Evolutionary conservation across 176 grass and related monocot species (phyloP), one percentile per base, ranked within the genome.

Genomic region (Oryza glaberrima): DNA sequence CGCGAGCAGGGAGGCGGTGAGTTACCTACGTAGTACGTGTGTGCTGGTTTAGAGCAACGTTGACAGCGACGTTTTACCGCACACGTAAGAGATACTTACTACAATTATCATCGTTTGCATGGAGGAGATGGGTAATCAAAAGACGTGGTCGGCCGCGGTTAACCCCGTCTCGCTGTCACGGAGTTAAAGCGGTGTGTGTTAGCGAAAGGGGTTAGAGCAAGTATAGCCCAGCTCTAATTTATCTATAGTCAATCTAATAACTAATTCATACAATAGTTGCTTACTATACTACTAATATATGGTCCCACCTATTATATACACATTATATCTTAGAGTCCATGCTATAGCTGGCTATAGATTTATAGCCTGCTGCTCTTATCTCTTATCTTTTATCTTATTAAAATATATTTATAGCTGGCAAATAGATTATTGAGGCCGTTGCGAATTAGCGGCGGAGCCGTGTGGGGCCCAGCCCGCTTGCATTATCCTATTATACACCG

Each of bases 61-160:
- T 11, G 20, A 63, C 58, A 25, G 40, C 58, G 34, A 65, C 52
- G n/a, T 41, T 85, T 52, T 46, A 46, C 74, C 28, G 7, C 19
- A 19, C 73, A 78, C 60, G 81, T 45, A 64, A 54, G 66, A 86
- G 20, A n/a, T 28, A 28, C 28, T 28, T 28, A 28, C 28, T 28
- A 40, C 20, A 20, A 58, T 58, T 34, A 16, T 54, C 16, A 56
- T 58, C 17, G 22, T 75, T n/a, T 54, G 65, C 47, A 67, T 16
- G 78, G 73, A 60, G 67, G 46, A 60, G 73, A 82, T n/a, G 0
- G 54, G 54, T 7, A 20, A 20, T 58, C 17, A 79, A 30, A 67
- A 79, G 47, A 84, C 81, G 87, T 84, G 88, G 79, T 83, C 79
- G 88, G 84, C 11, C 74, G 52, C 10, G 78, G 78, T 78, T 20